Percentiles rank a stretch among this genome's conserved stretches.
Conservation (phyloP, 73 alveolate species). For the Tetrahymena malaccensis region DNA sequence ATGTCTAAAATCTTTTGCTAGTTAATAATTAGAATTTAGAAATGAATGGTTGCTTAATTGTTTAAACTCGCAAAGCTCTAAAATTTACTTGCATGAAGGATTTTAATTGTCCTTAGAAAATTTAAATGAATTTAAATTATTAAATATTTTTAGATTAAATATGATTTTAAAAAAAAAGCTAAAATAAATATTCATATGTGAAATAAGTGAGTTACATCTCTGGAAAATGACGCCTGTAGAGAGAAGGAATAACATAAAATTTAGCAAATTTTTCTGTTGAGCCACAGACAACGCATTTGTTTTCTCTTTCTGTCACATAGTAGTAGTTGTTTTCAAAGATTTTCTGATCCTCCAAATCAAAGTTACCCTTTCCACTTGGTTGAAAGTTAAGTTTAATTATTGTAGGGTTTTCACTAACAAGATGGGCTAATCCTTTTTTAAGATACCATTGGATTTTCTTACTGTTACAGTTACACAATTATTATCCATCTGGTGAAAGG, state of each 20-base stretch:
- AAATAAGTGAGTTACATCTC: neutral
- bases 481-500: neutral
- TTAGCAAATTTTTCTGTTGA: neutral
- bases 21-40: too few species aligned
- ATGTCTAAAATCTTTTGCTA: too few species aligned
- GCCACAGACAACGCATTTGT: neutral
- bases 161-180: too few species aligned
- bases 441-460: neutral
- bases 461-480: neutral
- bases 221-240: neutral
- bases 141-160: too few species aligned
- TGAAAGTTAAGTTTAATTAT: neutral
- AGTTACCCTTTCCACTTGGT: neutral
- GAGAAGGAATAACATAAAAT: neutral
- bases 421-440: neutral
- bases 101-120: too few species aligned
- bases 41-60: too few species aligned
- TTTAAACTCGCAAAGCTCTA: too few species aligned
- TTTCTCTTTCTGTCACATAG: neutral
- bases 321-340: neutral
- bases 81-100: too few species aligned
- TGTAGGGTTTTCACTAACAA: neutral
- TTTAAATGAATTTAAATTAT: too few species aligned
- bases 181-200: too few species aligned
- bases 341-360: neutral